Evolutionary conservation across 2,329 filamentous ascomycete genomes (phyloP).

Genomic region (Penicillium decumbens): DNA sequence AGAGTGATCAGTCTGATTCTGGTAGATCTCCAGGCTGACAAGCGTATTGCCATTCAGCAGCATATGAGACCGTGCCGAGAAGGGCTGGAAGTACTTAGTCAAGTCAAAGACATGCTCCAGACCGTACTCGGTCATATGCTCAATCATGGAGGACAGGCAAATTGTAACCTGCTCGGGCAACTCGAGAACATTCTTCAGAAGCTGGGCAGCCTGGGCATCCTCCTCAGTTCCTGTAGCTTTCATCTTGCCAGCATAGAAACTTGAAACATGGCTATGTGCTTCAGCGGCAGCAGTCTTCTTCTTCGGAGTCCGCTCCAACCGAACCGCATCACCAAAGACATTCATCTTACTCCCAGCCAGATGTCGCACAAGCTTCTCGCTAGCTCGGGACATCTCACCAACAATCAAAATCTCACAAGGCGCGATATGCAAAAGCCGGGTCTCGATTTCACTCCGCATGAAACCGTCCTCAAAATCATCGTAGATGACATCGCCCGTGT

Average conservation of each 20-base stretch:
- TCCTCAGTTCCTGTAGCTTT: conserved; percentile 54
- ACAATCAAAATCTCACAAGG: conserved; percentile 94
- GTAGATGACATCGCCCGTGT: conserved; percentile 92
- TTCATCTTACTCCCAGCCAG: conserved; percentile 85
- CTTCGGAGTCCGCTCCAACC: conserved; percentile 73
- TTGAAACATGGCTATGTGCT: conserved; percentile 80
- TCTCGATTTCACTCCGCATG: conserved; percentile 95
- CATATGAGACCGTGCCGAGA: conserved; percentile 93
- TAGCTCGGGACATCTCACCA: conserved; percentile 81
- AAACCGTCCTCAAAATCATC: conserved; percentile 96
- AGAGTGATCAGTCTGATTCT: conserved; percentile 83
- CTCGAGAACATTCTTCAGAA: conserved; percentile 81
- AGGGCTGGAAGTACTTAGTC: conserved; percentile 95
- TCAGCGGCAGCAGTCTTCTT: conserved; percentile 77
- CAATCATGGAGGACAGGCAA: conserved; percentile 95
- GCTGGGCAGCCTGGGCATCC: conserved; percentile 55
- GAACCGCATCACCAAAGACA: conserved; percentile 83
- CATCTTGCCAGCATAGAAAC: conserved; percentile 85
- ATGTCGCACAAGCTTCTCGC: conserved; percentile 86
- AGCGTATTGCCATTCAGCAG: conserved; percentile 90
- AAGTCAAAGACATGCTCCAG: conserved; percentile 93
- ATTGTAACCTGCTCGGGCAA: conserved; percentile 82
- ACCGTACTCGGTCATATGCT: conserved; percentile 83
- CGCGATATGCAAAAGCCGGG: conserved; percentile 86
- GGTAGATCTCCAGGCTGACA: conserved; percentile 90